phyloP scores from a whole-genome alignment of 257 asterid genomes.

The Solanum pennellii region DNA sequence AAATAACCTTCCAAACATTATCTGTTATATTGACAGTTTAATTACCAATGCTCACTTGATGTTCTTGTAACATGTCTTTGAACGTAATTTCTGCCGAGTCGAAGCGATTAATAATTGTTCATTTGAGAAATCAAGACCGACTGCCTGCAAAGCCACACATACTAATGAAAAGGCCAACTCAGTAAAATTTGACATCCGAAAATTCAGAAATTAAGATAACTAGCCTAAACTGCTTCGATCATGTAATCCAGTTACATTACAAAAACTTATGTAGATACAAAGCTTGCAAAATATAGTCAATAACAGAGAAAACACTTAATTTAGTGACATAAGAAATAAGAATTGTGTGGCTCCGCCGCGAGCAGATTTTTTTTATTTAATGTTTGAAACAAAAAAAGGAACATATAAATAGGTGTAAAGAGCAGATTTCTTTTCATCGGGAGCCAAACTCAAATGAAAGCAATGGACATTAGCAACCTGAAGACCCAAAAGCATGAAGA shows the following conservation, averaged over 20 bases:
- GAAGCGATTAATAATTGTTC: constrained; percentile 69
- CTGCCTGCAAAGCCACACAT: constrained; percentile 29
- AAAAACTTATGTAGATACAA: background rate
- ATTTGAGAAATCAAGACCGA: constrained; percentile 80
- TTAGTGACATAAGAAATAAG: background rate
- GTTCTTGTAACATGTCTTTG: constrained; percentile 61
- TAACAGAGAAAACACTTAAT: background rate
- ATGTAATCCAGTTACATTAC: background rate
- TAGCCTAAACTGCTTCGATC: background rate
- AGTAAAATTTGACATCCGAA: background rate
- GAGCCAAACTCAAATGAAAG: background rate
- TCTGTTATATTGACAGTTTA: background rate
- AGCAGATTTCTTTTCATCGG: background rate
- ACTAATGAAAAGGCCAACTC: background rate
- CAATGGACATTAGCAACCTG: background rate
- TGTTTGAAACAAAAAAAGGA: background rate
- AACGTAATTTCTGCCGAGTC: constrained; percentile 45
- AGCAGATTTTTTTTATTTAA: background rate
- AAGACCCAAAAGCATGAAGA: background rate
- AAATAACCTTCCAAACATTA: background rate
- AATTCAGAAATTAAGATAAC: background rate
- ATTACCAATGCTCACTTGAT: constrained; percentile 51
- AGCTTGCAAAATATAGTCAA: background rate
- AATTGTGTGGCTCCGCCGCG: background rate
- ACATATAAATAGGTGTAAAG: background rate